These are phyloP conservation scores for Auricularia sp. DNA, from an alignment of 768 basidiomycete species.

Conservation along the genomic window DNA sequence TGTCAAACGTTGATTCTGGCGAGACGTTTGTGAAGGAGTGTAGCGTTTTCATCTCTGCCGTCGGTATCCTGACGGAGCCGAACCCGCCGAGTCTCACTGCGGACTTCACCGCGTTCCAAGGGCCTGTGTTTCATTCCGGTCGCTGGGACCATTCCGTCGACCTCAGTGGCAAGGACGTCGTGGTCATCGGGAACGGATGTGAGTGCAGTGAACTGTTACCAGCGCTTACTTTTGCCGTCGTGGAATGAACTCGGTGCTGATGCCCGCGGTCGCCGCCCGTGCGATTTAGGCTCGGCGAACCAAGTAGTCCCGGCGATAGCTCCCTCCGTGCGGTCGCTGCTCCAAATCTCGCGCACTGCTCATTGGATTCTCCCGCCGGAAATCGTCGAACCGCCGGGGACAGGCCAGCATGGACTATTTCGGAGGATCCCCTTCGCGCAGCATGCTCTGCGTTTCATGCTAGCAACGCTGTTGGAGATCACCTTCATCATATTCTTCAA, in stretches of 20 bases:
- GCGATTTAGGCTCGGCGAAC: slow-evolving; percentile 7
- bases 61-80: background rate
- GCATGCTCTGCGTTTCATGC: background rate
- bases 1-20: background rate
- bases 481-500: slow-evolving; percentile 1
- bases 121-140: slow-evolving; percentile 14
- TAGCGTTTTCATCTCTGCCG: background rate
- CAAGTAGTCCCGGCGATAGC: slow-evolving; percentile 15
- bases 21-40: background rate
- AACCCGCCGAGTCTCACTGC: slow-evolving; percentile 1
- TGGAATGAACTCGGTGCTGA: no score
- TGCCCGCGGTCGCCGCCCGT: background rate
- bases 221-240: no score
- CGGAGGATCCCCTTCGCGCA: slow-evolving; percentile 8
- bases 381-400: no score
- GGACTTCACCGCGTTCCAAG: slow-evolving; percentile 11
- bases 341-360: slow-evolving; percentile 13
- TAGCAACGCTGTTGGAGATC: background rate
- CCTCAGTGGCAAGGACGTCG: slow-evolving; percentile 14
- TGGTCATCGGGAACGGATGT: slow-evolving; percentile 19
- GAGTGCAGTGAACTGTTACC: background rate
- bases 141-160: slow-evolving; percentile 12
- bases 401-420: no score
- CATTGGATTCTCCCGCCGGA: slow-evolving; percentile 12
- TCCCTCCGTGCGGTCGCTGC: slow-evolving; percentile 8